Evolutionary conservation across 352 stramenopile species (phyloP).

Genomic region (Phytophthora macrochlamydospora): DNA sequence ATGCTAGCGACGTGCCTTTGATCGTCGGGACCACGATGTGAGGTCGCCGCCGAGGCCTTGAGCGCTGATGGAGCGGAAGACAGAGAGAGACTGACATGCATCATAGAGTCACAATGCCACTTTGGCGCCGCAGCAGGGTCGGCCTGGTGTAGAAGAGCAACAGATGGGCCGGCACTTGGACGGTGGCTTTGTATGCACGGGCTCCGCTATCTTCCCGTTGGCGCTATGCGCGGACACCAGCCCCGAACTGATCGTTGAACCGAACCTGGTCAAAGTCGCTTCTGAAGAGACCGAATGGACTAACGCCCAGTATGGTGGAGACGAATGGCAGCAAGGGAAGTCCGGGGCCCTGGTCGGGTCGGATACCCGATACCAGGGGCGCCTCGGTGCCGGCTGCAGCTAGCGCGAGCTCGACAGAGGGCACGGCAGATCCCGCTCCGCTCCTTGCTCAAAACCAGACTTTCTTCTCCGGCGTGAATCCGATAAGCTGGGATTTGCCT

Average conservation of each 20-base stretch:
- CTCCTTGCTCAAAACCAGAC: background rate
- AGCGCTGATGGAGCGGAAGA: conserved; percentile 14
- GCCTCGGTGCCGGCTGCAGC: background rate
- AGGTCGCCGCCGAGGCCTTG: conserved; percentile 6
- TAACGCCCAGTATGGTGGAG: background rate
- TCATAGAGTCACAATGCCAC: background rate
- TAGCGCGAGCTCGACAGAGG: background rate
- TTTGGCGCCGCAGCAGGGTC: background rate
- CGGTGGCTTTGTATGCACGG: background rate
- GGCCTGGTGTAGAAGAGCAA: background rate
- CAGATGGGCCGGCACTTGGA: background rate
- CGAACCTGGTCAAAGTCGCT: background rate
- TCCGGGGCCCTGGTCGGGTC: background rate
- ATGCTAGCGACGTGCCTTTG: conserved; percentile 22
- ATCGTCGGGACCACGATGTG: conserved; percentile 31
- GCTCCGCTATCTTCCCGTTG: background rate
- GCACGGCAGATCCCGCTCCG: too few relatives aligned
- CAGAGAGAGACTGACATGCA: conserved; percentile 27
- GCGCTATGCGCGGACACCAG: background rate
- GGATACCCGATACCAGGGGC: too few relatives aligned
- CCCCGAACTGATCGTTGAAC: background rate
- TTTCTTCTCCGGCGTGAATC: background rate
- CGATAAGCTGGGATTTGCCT: background rate
- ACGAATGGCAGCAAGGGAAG: background rate
- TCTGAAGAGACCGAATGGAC: background rate